These are phyloP conservation scores for Tetracentron sinense DNA, from an alignment of 164 flowering plant genomes.

Conservation along the genomic window DNA sequence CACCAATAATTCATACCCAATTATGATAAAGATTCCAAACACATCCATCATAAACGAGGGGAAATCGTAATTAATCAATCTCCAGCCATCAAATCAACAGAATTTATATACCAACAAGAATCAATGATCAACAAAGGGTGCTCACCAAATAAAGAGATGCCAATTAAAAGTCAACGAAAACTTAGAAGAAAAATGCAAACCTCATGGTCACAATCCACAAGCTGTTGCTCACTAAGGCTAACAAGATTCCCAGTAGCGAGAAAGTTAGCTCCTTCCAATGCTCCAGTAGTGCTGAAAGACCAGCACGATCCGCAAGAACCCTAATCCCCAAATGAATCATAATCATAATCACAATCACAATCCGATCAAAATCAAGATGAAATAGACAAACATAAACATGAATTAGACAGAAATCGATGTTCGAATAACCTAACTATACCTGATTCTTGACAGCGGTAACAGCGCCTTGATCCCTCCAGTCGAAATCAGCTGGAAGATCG, in stretches of 20 bases:
- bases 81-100: too few relatives aligned
- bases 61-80: too few relatives aligned
- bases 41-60: too few relatives aligned
- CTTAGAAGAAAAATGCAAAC: constrained; percentile 30
- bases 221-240: constrained; percentile 93
- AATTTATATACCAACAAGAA: not conserved
- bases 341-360: not conserved
- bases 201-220: constrained; percentile 92
- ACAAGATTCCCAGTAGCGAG: constrained; percentile 73
- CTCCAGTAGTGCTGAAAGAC: constrained; percentile 91
- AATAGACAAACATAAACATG: not conserved
- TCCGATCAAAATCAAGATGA: not conserved
- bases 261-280: constrained; percentile 84
- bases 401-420: too few relatives aligned
- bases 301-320: constrained; percentile 97
- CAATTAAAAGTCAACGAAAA: not conserved
- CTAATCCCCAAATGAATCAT: constrained; percentile 28
- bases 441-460: constrained; percentile 86
- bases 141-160: not conserved
- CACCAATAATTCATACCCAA: too few relatives aligned
- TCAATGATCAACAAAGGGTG: not conserved
- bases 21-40: not conserved
- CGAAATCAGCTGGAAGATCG: constrained; percentile 71
- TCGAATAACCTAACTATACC: too few relatives aligned
- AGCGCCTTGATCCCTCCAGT: constrained; percentile 94